Evolutionary conservation across 129 eudicot genomes (phyloP).

Genomic region (Artemisia tridentata): DNA sequence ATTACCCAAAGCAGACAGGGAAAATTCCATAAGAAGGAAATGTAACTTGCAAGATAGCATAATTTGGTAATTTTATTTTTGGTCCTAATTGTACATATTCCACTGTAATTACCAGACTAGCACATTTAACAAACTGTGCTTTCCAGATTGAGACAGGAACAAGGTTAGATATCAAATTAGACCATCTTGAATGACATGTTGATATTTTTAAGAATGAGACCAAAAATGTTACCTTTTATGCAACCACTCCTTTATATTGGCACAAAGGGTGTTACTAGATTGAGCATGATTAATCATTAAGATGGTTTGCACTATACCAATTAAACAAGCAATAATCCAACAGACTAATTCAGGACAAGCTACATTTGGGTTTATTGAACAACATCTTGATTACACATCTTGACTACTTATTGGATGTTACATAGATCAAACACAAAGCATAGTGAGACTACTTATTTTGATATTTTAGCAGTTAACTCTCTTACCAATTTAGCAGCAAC

Average conservation of each 20-base stretch:
- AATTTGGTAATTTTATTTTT: too few species aligned
- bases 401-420: constrained; percentile 3
- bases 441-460: constrained; percentile 47
- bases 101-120: too few species aligned
- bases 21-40: too few species aligned
- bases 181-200: too few species aligned
- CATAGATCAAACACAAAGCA: constrained; percentile 11
- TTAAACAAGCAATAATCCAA: constrained; percentile 21
- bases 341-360: constrained; percentile 10
- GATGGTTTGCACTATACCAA: constrained; percentile 15
- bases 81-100: too few species aligned
- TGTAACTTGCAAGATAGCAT: too few species aligned
- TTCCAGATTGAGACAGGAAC: too few species aligned
- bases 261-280: background rate
- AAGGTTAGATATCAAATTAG: too few species aligned
- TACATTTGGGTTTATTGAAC: constrained; percentile 16
- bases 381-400: constrained; percentile 27
- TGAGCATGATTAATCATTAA: constrained; percentile 7
- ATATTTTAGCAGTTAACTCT: constrained; percentile 88
- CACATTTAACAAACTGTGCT: too few species aligned
- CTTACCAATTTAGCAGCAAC: constrained; percentile 95
- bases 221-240: background rate
- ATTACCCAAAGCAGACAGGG: background rate
- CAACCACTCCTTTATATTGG: background rate
- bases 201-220: background rate